Conservation (phyloP, 768 basidiomycete species). For the Artomyces pyxidatus region DNA sequence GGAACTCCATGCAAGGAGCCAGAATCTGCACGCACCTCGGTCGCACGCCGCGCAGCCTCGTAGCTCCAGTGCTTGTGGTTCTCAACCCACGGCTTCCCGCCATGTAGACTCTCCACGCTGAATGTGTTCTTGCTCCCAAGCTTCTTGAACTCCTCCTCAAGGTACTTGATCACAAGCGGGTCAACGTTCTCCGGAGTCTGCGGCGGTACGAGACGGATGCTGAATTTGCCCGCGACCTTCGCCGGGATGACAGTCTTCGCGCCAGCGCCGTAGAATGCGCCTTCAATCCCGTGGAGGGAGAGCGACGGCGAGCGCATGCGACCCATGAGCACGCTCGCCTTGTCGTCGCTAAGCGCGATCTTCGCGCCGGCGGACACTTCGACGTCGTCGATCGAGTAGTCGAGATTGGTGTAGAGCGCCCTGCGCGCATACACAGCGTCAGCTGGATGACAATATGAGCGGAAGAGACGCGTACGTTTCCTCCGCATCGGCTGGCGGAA, state of each 20-base stretch:
- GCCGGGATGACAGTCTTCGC: slow-evolving; percentile 94
- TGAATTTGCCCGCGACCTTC: slow-evolving; percentile 85
- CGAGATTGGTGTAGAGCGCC: slow-evolving; percentile 62
- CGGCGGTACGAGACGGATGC: slow-evolving; percentile 86
- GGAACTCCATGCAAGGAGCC: too few species aligned
- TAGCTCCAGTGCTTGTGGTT: slow-evolving; percentile 89
- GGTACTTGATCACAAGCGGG: slow-evolving; percentile 59
- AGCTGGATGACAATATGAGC: neutral
- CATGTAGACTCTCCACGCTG: slow-evolving; percentile 60
- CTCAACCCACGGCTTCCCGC: slow-evolving; percentile 87
- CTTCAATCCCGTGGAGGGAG: slow-evolving; percentile 92
- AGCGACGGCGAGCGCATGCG: slow-evolving; percentile 88
- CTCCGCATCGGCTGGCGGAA: slow-evolving; percentile 59
- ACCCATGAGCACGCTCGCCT: slow-evolving; percentile 79
- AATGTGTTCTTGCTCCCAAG: slow-evolving; percentile 80
- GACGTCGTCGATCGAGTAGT: slow-evolving; percentile 67
- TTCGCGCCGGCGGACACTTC: slow-evolving; percentile 67
- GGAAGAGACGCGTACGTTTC: slow-evolving; percentile 44
- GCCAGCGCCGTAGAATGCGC: slow-evolving; percentile 79
- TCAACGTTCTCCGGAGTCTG: slow-evolving; percentile 73
- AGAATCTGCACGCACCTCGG: slow-evolving; percentile 40
- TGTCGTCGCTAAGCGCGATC: slow-evolving; percentile 70
- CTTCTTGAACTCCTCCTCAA: slow-evolving; percentile 77
- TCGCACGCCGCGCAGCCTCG: slow-evolving; percentile 78
- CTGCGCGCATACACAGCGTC: slow-evolving; percentile 26